phyloP scores from a whole-genome alignment of 2,329 filamentous ascomycete genomes.

The Venturia pyrina region DNA sequence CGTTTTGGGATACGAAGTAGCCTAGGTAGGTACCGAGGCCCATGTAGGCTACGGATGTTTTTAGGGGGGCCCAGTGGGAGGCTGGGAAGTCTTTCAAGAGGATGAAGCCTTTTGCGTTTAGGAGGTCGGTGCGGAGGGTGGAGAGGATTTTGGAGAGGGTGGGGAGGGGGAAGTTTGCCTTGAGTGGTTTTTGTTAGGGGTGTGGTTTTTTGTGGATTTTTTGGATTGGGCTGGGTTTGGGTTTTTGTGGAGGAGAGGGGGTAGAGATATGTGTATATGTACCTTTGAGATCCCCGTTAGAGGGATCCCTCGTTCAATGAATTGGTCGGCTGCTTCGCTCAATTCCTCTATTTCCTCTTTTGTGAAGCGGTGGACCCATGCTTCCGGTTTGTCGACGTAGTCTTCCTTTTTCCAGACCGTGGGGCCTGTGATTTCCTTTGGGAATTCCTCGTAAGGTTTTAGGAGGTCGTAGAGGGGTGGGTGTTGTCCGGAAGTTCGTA shows the following conservation, averaged over 20 bases:
- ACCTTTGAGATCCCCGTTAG: conserved; percentile 62
- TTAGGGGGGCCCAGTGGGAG: conserved; percentile 62
- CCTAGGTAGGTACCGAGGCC: conserved; percentile 74
- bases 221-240: neutral
- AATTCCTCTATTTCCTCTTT: conserved; percentile 58
- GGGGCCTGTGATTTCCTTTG: conserved; percentile 57
- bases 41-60: conserved; percentile 84
- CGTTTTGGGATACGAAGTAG: conserved; percentile 82
- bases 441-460: conserved; percentile 60
- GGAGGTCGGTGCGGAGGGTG: conserved; percentile 51
- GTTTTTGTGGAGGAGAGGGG: conserved; percentile 13
- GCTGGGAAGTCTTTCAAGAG: conserved; percentile 82
- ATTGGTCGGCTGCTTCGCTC: conserved; percentile 55
- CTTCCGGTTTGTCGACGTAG: conserved; percentile 51
- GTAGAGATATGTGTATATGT: neutral
- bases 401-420: conserved; percentile 61
- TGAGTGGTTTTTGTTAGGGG: conserved; percentile 20
- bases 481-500: conserved; percentile 58
- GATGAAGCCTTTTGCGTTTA: conserved; percentile 82
- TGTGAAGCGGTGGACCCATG: conserved; percentile 64
- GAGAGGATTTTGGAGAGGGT: conserved; percentile 44
- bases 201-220: neutral
- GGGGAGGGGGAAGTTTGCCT: conserved; percentile 51
- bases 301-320: conserved; percentile 54
- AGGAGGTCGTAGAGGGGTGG: conserved; percentile 56